phyloP scores from a whole-genome alignment of 352 stramenopile genomes.

The Blastocystis sp. region DNA sequence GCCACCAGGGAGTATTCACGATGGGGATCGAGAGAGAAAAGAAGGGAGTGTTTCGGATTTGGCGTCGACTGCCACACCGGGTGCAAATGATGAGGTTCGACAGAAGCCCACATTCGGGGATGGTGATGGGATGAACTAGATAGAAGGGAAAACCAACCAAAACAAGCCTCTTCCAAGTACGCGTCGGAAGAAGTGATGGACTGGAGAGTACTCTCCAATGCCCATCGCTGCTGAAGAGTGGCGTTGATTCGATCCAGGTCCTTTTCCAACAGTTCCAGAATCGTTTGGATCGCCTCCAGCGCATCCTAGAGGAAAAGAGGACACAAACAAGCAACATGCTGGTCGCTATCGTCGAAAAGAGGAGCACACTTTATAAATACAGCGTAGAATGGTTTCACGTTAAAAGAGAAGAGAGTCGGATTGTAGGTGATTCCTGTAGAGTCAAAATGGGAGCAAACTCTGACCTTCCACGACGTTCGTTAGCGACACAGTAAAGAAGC shows the following conservation, averaged over 20 bases:
- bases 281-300: slow-evolving; percentile 2
- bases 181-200: too few relatives aligned
- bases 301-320: background rate
- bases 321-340: background rate
- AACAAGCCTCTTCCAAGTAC: too few relatives aligned
- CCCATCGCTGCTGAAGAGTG: background rate
- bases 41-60: slow-evolving; percentile 37
- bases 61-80: slow-evolving; percentile 13
- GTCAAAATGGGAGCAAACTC: background rate
- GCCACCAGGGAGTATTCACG: slow-evolving; percentile 13
- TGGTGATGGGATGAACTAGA: background rate
- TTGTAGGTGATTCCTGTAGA: slow-evolving; percentile 45
- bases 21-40: slow-evolving; percentile 25
- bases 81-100: slow-evolving; percentile 38
- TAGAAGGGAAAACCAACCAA: too few relatives aligned
- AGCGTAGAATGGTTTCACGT: background rate
- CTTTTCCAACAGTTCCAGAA: slow-evolving; percentile 39
- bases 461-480: background rate
- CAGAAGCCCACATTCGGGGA: background rate
- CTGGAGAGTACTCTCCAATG: background rate
- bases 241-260: slow-evolving; percentile 7
- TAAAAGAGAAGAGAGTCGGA: slow-evolving; percentile 8
- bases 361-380: background rate
- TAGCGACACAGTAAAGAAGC: background rate
- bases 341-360: background rate